A percentile compares a stretch with the other conserved stretches of the same genome.
Evolutionary conservation across 2,329 filamentous ascomycete species (phyloP).

Genomic region (Colletotrichum coccodes): DNA sequence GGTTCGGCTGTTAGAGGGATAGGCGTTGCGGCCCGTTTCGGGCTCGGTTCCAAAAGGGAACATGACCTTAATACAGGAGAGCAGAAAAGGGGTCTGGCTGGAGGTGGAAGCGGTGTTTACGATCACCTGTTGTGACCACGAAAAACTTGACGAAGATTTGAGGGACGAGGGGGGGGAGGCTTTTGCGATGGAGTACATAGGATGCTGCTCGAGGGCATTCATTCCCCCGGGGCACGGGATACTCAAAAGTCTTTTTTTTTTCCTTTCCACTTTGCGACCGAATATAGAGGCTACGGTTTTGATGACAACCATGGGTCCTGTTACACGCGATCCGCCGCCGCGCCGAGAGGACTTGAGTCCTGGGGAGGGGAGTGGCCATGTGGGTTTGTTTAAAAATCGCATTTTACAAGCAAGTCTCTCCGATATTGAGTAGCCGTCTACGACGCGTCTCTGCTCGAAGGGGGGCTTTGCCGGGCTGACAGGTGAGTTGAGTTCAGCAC

Average conservation of each 20-base stretch:
- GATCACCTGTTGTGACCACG: neutral
- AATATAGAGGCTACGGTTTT: conserved; percentile 2
- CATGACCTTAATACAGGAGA: conserved; percentile 12
- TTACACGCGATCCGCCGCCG: neutral
- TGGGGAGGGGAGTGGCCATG: too few relatives aligned
- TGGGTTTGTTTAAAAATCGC: too few relatives aligned
- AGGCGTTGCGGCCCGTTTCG: conserved; percentile 19
- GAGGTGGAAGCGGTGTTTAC: neutral
- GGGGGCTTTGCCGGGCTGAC: too few relatives aligned
- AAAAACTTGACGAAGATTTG: neutral
- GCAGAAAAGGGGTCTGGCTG: neutral
- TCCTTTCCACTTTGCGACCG: neutral
- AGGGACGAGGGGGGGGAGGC: neutral
- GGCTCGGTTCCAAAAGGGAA: neutral
- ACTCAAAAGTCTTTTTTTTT: conserved; percentile 32
- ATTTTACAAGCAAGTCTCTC: too few relatives aligned
- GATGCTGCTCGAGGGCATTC: conserved; percentile 14
- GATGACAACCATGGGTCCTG: neutral
- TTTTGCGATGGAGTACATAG: conserved; percentile 26
- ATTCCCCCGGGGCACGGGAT: conserved; percentile 20
- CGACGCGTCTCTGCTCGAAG: too few relatives aligned
- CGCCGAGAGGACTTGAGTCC: too few relatives aligned
- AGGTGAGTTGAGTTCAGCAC: too few relatives aligned
- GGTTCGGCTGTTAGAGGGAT: conserved; percentile 18
- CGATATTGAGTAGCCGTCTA: too few relatives aligned